Percentiles rank a stretch among this genome's conserved stretches.
These are phyloP conservation scores for Sergeia podlipaevii DNA, from an alignment of 208 protist genomes.

Conservation along the genomic window DNA sequence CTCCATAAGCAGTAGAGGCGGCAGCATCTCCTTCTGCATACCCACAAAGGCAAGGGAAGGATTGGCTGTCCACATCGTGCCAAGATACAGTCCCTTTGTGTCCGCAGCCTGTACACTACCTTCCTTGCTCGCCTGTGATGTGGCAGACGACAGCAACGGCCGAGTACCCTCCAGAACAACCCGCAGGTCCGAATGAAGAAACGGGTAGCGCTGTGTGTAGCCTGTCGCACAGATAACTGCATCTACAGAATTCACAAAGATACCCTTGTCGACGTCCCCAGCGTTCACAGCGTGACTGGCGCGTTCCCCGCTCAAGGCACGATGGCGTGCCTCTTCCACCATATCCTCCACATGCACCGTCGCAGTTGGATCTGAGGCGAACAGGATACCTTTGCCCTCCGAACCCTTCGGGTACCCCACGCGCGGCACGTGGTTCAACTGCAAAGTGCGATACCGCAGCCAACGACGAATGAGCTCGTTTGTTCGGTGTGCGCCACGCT, in stretches of 20 bases:
- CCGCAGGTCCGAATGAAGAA: conserved; percentile 65
- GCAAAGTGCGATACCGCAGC: conserved; percentile 41
- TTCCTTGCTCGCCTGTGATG: neutral
- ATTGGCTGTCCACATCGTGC: conserved; percentile 48
- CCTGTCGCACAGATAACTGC: conserved; percentile 81
- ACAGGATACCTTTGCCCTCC: conserved; percentile 54
- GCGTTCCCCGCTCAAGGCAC: neutral
- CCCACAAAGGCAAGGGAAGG: conserved; percentile 81
- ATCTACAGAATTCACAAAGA: conserved; percentile 73
- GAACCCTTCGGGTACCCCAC: conserved; percentile 31
- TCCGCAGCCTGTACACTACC: neutral
- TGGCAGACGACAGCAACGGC: no score
- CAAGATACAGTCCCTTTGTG: conserved; percentile 56
- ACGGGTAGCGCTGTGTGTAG: conserved; percentile 68
- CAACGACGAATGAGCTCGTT: conserved; percentile 50
- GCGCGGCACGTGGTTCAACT: conserved; percentile 24
- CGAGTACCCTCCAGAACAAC: conserved; percentile 41
- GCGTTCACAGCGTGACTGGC: neutral
- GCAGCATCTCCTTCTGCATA: conserved; percentile 66
- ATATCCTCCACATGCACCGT: conserved; percentile 16
- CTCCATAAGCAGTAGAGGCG: conserved; percentile 82
- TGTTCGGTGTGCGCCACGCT: conserved; percentile 11
- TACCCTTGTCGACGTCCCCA: conserved; percentile 7
- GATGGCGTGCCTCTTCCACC: conserved; percentile 24
- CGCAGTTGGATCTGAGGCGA: conserved; percentile 23